Conservation (phyloP, 2,329 filamentous ascomycete species). For the Albophoma yamanashiensis region DNA sequence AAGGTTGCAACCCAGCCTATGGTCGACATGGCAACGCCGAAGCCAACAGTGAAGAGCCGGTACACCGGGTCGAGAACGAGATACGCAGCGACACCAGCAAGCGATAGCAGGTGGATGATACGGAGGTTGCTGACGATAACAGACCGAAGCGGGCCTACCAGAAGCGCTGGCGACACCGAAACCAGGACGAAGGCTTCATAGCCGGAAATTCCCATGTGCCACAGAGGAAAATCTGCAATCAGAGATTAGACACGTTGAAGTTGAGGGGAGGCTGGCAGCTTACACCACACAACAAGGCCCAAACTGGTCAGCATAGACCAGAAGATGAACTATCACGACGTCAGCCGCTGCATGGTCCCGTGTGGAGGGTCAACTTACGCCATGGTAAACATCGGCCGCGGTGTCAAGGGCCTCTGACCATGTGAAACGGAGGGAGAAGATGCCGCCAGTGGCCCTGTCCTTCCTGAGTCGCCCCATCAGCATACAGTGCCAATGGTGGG, state of each 20-base stretch:
- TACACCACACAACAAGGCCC: constrained; percentile 87
- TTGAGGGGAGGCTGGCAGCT: constrained; percentile 24
- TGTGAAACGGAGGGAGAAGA: constrained; percentile 62
- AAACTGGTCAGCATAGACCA: constrained; percentile 92
- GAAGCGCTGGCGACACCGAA: constrained; percentile 69
- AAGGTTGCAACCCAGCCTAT: constrained; percentile 78
- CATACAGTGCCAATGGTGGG: not conserved
- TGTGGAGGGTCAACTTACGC: constrained; percentile 42
- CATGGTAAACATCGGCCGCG: constrained; percentile 81
- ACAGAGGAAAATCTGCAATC: constrained; percentile 74
- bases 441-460: constrained; percentile 58
- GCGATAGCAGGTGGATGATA: constrained; percentile 63
- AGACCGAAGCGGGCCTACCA: constrained; percentile 60
- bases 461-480: constrained; percentile 44
- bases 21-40: constrained; percentile 70
- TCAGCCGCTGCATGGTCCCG: constrained; percentile 6
- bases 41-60: constrained; percentile 71
- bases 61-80: constrained; percentile 59
- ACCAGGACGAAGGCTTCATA: constrained; percentile 86
- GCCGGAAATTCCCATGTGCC: constrained; percentile 98
- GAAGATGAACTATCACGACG: constrained; percentile 62
- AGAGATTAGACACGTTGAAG: constrained; percentile 7
- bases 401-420: constrained; percentile 69
- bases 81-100: constrained; percentile 71
- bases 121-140: constrained; percentile 59